Evolutionary conservation across 1,284 basidiomycete species (phyloP), one percentile per base, ranked within the genome.

Genomic region (Apiotrichum montevideense): DNA sequence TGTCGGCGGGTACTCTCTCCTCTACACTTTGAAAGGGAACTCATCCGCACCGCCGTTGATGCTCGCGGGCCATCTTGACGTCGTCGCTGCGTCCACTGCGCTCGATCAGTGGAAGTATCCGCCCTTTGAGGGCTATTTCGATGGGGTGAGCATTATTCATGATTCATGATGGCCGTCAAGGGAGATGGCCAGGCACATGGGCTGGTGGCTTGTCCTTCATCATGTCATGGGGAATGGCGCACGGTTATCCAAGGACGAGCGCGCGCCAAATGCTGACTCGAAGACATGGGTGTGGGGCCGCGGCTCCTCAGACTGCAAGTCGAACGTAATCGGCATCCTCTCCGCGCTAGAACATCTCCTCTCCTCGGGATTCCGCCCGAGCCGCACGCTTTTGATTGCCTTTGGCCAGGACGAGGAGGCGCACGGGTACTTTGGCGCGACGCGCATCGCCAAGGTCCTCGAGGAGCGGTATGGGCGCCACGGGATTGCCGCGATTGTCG

Each of bases 361-460:
- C 4, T 42, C 37, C n/a, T 39, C 32, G 6, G 54, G 51, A 4
- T 61, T 49, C 47, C 5, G 6, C 14, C 56, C 56, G 6, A 7
- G 46, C 32, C 51, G 59, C 5, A 61, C 59, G 4, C 29, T 61
- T 7, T 32, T 61, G 9, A 29, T 57, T 2, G 59, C 56, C 7
- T 61, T 54, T 47, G 56, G 56, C 8, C 56, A 57, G 33, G 59
- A 61, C 52, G 59, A 61, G 46, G 59, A 61, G 41, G 34, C 56
- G 9, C 35, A 21, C 8, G 58, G 58, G 3, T 32, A 33, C 14
- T 53, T 13, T 14, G 55, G 58, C 32, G 51, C 58, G 9, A 42
- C 33, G 15, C 35, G 46, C 8, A 56, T 58, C 35, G 50, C 55
- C 11, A 6, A 32, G 14, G 35, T 51, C 10, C 40, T 60, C 4